Evolutionary conservation across 169 alveolate species (phyloP).

Genomic region (Neospora caninum): DNA sequence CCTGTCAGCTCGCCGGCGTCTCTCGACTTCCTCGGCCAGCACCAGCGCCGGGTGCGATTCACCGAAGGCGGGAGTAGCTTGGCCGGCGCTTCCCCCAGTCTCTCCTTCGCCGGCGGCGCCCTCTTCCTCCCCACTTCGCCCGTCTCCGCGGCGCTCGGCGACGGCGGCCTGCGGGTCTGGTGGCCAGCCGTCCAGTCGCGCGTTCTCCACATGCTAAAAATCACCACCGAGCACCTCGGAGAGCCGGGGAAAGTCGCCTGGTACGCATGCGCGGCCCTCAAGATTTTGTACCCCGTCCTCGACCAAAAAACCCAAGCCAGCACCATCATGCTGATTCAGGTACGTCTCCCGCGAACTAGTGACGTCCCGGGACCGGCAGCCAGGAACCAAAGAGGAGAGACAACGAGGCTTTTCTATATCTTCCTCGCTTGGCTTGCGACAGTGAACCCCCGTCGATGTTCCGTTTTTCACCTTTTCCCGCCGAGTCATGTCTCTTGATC

Average conservation of each 20-base stretch:
- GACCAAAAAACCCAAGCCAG: conserved; percentile 49
- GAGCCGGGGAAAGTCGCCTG: conserved; percentile 46
- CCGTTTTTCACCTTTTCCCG: too few relatives aligned
- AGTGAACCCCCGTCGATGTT: too few relatives aligned
- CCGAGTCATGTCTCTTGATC: too few relatives aligned
- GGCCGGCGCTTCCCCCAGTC: background rate
- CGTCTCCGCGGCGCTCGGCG: conserved; percentile 13
- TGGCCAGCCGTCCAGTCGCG: conserved; percentile 61
- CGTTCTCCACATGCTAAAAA: conserved; percentile 42
- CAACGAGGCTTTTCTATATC: too few relatives aligned
- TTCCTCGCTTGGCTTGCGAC: too few relatives aligned
- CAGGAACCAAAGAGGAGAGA: too few relatives aligned
- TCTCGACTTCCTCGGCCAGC: conserved; percentile 33
- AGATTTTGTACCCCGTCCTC: conserved; percentile 44
- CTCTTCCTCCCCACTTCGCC: background rate
- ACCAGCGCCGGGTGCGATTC: conserved; percentile 24
- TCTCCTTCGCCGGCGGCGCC: background rate
- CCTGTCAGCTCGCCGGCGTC: conserved; percentile 9
- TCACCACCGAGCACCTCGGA: conserved; percentile 43
- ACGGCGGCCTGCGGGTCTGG: conserved; percentile 32
- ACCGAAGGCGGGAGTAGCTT: background rate
- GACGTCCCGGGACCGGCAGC: background rate
- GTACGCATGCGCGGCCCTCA: conserved; percentile 45
- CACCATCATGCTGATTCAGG: conserved; percentile 46
- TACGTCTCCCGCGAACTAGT: background rate